phyloP scores from a whole-genome alignment of 768 basidiomycete species.

The Rickenella mellea region DNA sequence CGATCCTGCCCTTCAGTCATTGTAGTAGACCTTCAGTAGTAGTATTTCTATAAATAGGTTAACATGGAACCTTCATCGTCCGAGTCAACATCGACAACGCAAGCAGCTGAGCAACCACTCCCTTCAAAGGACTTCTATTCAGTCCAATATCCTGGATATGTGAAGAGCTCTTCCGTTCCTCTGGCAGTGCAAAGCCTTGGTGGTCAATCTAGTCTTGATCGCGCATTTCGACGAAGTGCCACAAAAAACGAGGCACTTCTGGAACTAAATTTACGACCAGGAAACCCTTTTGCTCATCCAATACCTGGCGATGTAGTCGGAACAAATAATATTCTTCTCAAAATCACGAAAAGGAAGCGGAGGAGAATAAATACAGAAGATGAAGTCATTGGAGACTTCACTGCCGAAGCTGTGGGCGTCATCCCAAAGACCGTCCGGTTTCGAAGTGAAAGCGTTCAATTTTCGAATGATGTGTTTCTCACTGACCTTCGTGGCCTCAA shows the following conservation, averaged over 20 bases:
- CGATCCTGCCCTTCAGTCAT: too few relatives aligned
- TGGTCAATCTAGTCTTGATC: conserved; percentile 60
- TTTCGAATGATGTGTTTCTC: background rate
- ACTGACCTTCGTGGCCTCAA: conserved; percentile 18
- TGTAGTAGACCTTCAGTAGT: too few relatives aligned
- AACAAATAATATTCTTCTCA: conserved; percentile 78
- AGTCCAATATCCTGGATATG: conserved; percentile 87
- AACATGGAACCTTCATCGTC: conserved; percentile 3
- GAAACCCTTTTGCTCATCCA: conserved; percentile 74
- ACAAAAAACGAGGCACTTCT: conserved; percentile 56
- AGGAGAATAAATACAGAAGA: conserved; percentile 18
- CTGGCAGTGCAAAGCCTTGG: conserved; percentile 58
- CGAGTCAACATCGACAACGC: background rate
- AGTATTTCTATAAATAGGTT: too few relatives aligned
- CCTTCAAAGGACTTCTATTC: conserved; percentile 61
- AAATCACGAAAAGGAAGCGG: conserved; percentile 66
- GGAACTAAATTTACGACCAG: conserved; percentile 68
- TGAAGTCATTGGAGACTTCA: conserved; percentile 56
- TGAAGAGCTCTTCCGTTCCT: conserved; percentile 50
- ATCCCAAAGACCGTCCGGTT: conserved; percentile 82
- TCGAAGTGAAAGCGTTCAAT: conserved; percentile 56
- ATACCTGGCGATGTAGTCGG: conserved; percentile 70
- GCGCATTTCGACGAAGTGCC: conserved; percentile 63
- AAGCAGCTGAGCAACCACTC: conserved; percentile 33
- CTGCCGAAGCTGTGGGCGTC: conserved; percentile 60